Conservation (phyloP, 345 rosid genomes). For the Sisymbrium irio region DNA sequence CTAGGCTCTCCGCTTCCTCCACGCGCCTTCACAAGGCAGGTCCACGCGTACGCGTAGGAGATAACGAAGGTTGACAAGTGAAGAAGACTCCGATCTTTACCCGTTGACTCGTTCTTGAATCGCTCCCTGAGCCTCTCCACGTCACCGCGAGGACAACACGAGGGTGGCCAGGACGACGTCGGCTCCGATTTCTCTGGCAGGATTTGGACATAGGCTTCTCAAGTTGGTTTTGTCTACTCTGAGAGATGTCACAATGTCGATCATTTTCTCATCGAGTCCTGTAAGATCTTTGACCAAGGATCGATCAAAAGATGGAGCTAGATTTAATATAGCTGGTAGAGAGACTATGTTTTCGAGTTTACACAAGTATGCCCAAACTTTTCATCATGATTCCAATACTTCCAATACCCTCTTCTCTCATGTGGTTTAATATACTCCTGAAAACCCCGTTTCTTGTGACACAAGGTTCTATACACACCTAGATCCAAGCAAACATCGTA, state of each 20-base stretch:
- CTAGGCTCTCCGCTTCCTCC: conserved; percentile 1
- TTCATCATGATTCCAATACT: too few species aligned
- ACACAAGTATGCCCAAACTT: conserved; percentile 32
- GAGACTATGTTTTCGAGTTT: too few species aligned
- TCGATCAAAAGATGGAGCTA: conserved; percentile 28
- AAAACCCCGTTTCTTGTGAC: too few species aligned
- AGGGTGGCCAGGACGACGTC: conserved; percentile 32
- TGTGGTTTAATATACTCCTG: too few species aligned
- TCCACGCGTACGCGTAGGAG: conserved; percentile 27
- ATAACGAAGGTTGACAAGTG: conserved; percentile 40
- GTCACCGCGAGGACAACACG: conserved; percentile 6
- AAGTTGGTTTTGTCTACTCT: background rate
- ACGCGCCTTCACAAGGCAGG: conserved; percentile 29
- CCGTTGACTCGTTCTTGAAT: too few species aligned
- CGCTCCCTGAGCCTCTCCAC: too few species aligned
- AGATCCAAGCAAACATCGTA: too few species aligned
- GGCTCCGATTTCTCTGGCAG: background rate
- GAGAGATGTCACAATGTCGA: background rate
- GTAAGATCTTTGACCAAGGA: conserved; percentile 5
- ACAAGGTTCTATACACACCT: too few species aligned
- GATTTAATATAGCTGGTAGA: background rate
- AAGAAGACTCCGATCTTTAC: background rate
- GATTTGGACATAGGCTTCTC: conserved; percentile 13
- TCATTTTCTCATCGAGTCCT: background rate
- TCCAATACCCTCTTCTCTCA: too few species aligned